These are phyloP conservation scores for Rhodotorula graminis DNA, from an alignment of 768 basidiomycete genomes.

Conservation along the genomic window DNA sequence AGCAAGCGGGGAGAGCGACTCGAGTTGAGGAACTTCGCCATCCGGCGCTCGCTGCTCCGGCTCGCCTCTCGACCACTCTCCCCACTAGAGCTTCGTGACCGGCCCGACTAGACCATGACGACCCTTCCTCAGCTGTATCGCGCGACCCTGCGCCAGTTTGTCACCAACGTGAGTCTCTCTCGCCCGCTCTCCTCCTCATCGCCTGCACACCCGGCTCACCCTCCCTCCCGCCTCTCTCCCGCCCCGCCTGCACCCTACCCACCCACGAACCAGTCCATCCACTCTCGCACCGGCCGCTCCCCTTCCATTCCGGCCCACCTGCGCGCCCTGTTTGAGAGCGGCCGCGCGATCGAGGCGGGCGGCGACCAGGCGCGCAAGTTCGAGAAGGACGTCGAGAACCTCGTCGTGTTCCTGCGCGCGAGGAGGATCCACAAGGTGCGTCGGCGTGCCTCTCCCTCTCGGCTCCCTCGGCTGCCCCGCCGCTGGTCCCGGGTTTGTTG, in stretches of 20 bases:
- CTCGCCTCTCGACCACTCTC: neutral
- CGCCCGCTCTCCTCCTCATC: neutral
- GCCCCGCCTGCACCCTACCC: neutral
- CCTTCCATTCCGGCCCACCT: constrained; percentile 28
- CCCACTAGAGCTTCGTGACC: neutral
- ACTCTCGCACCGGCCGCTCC: constrained; percentile 20
- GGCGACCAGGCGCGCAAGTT: neutral
- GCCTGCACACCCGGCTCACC: too few species aligned
- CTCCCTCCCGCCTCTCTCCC: neutral
- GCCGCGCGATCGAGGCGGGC: constrained; percentile 5
- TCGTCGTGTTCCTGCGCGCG: constrained; percentile 33
- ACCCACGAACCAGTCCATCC: constrained; percentile 34
- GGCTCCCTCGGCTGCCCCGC: too few species aligned
- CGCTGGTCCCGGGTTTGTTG: too few species aligned
- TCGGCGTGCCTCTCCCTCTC: neutral
- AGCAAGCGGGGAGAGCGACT: too few species aligned
- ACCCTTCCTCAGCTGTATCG: constrained; percentile 31
- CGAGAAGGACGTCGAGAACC: constrained; percentile 22
- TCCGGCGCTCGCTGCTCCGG: neutral
- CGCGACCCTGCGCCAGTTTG: constrained; percentile 33
- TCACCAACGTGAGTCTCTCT: constrained; percentile 24
- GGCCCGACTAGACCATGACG: neutral
- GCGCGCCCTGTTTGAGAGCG: constrained; percentile 26
- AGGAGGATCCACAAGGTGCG: constrained; percentile 37
- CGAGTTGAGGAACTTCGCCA: neutral